phyloP scores from a whole-genome alignment of 1,284 basidiomycete genomes.

The Volvariella volvacea region DNA sequence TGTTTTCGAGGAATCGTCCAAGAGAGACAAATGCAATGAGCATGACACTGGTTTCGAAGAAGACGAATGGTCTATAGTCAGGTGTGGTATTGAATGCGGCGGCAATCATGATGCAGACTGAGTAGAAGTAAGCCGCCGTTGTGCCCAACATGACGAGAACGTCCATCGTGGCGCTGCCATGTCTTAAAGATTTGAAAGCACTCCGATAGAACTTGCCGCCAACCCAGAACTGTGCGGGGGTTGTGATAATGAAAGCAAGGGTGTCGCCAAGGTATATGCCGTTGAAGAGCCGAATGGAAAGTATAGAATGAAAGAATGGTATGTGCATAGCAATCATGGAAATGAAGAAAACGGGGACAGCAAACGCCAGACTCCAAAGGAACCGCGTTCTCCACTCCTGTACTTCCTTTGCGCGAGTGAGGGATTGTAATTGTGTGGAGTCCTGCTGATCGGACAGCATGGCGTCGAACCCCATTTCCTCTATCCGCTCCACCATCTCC shows the following conservation, averaged over 20 bases:
- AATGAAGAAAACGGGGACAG: slow-evolving; percentile 89
- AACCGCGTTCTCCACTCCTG: slow-evolving; percentile 86
- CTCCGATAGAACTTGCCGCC: slow-evolving; percentile 85
- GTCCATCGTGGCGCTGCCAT: slow-evolving; percentile 92
- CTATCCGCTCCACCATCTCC: slow-evolving; percentile 81
- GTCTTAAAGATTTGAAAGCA: slow-evolving; percentile 87
- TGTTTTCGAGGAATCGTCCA: slow-evolving; percentile 93
- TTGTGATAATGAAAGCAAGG: slow-evolving; percentile 76
- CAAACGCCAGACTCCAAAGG: slow-evolving; percentile 71
- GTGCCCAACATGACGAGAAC: slow-evolving; percentile 96
- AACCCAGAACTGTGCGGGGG: slow-evolving; percentile 92
- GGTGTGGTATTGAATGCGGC: slow-evolving; percentile 60
- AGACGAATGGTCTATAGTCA: slow-evolving; percentile 78
- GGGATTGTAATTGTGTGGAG: slow-evolving; percentile 83
- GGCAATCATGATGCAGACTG: slow-evolving; percentile 64
- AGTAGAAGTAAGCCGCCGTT: slow-evolving; percentile 90
- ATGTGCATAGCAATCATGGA: slow-evolving; percentile 85
- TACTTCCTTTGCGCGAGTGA: slow-evolving; percentile 90
- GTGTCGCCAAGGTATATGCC: slow-evolving; percentile 83
- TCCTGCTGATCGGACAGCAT: slow-evolving; percentile 80
- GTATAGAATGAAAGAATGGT: slow-evolving; percentile 44
- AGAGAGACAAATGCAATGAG: slow-evolving; percentile 96
- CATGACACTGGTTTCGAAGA: slow-evolving; percentile 99
- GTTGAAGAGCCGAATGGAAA: slow-evolving; percentile 44
- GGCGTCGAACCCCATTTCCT: slow-evolving; percentile 88